Conservation (phyloP, 2,329 filamentous ascomycete genomes). For the Grosmannia penicillata region DNA sequence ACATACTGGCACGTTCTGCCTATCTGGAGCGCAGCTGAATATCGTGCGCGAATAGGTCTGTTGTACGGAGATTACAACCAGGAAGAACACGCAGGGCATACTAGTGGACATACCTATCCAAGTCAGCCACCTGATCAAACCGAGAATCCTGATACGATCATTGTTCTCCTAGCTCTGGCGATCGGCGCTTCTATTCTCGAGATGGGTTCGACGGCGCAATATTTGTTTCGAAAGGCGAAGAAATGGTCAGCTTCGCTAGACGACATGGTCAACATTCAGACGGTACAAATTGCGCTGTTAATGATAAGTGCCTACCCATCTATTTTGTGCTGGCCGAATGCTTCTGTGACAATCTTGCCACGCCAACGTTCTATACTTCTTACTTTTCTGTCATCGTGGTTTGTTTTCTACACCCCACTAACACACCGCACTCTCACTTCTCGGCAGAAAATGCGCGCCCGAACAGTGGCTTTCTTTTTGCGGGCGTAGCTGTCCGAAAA, state of each 20-base stretch:
- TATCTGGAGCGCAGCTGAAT: conserved; percentile 7
- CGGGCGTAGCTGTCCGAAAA: conserved; percentile 8
- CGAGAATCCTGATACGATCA: conserved; percentile 6
- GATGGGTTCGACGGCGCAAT: conserved; percentile 7
- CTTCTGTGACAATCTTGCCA: too few species aligned
- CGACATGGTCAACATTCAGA: conserved; percentile 10
- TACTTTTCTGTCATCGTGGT: not conserved
- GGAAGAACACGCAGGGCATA: too few species aligned
- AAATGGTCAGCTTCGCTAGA: conserved; percentile 6
- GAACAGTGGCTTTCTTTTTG: conserved; percentile 6
- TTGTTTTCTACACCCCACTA: not conserved
- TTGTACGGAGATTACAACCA: too few species aligned
- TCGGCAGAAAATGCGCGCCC: conserved; percentile 8
- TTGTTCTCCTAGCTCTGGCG: conserved; percentile 7
- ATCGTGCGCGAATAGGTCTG: conserved; percentile 4
- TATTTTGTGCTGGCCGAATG: too few species aligned
- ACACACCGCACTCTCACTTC: conserved; percentile 5
- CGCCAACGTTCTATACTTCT: too few species aligned
- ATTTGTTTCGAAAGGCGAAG: conserved; percentile 8
- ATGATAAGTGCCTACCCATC: conserved; percentile 6
- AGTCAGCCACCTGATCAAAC: too few species aligned
- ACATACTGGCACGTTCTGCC: conserved; percentile 10
- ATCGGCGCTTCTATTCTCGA: conserved; percentile 7
- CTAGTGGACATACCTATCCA: too few species aligned
- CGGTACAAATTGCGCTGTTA: conserved; percentile 9